phyloP scores from a whole-genome alignment of 192 early-diverging fungal species.

The Chytriomyces sp. region DNA sequence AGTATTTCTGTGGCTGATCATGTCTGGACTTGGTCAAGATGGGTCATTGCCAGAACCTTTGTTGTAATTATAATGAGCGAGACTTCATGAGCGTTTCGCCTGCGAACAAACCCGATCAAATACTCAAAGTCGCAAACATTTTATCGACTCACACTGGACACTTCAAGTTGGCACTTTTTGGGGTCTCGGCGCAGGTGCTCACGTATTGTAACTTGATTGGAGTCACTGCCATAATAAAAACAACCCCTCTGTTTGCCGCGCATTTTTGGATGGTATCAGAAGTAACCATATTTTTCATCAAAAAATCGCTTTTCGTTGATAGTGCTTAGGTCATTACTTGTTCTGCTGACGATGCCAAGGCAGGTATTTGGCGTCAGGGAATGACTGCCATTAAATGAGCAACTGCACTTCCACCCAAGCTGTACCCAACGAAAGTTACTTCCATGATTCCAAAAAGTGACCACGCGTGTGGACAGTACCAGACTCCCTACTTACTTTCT shows the following conservation, averaged over 20 bases:
- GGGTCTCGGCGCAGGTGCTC: conserved; percentile 84
- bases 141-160: conserved; percentile 46
- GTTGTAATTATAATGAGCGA: conserved; percentile 81
- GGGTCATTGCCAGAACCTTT: conserved; percentile 75
- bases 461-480: conserved; percentile 73
- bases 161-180: conserved; percentile 55
- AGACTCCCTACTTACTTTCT: conserved; percentile 79
- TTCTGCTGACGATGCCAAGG: conserved; percentile 15
- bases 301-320: not conserved
- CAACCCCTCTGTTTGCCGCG: conserved; percentile 97
- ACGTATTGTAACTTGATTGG: conserved; percentile 7
- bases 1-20: conserved; percentile 92
- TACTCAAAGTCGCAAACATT: conserved; percentile 54
- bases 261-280: conserved; percentile 60
- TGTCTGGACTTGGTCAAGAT: conserved; percentile 93
- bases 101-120: conserved; percentile 61
- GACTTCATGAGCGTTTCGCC: conserved; percentile 52
- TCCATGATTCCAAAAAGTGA: conserved; percentile 92
- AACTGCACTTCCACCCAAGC: conserved; percentile 47
- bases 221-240: conserved; percentile 83
- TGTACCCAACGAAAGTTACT: conserved; percentile 60
- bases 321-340: not conserved
- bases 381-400: conserved; percentile 97
- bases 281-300: not conserved
- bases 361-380: conserved; percentile 94